These are phyloP conservation scores for Phytophthora citricola DNA, from an alignment of 352 stramenopile genomes.

Conservation along the genomic window DNA sequence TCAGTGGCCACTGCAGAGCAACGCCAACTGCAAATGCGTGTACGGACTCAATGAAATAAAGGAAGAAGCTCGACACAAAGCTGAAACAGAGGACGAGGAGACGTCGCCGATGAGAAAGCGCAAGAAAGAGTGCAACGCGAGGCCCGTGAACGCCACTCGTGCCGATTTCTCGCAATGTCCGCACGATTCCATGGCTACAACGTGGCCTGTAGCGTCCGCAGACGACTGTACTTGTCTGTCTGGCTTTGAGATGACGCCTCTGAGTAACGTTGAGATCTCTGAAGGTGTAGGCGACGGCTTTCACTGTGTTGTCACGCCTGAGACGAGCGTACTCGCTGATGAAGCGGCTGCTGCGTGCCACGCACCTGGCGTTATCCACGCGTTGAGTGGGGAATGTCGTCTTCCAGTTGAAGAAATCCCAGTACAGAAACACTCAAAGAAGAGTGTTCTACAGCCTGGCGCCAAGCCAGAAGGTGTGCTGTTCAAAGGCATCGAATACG, in stretches of 20 bases:
- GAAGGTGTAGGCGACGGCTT: slow-evolving; percentile 50
- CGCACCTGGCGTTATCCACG: slow-evolving; percentile 48
- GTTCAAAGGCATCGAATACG: slow-evolving; percentile 84
- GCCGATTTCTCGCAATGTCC: slow-evolving; percentile 53
- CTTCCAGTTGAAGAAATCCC: slow-evolving; percentile 69
- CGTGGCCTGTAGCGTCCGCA: slow-evolving; percentile 48
- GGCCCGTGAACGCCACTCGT: slow-evolving; percentile 22
- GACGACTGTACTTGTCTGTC: slow-evolving; percentile 58
- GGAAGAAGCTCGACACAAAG: slow-evolving; percentile 19
- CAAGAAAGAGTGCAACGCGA: slow-evolving; percentile 49
- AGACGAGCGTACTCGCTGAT: slow-evolving; percentile 32
- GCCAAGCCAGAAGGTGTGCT: slow-evolving; percentile 44
- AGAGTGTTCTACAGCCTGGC: slow-evolving; percentile 7
- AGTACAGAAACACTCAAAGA: slow-evolving; percentile 22
- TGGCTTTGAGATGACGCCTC: slow-evolving; percentile 46
- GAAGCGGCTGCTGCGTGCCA: slow-evolving; percentile 54
- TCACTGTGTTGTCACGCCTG: slow-evolving; percentile 36
- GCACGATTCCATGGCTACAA: slow-evolving; percentile 51
- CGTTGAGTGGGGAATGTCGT: slow-evolving; percentile 64
- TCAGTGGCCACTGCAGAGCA: slow-evolving; percentile 82
- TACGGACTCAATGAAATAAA: slow-evolving; percentile 57
- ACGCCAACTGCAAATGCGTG: slow-evolving; percentile 75
- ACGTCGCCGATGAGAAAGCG: slow-evolving; percentile 16
- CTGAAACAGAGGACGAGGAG: slow-evolving; percentile 22
- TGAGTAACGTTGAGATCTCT: slow-evolving; percentile 36